Percentiles rank a stretch among this genome's conserved stretches.
Evolutionary conservation across 75 land plant species (phyloP).

Genomic region (Selaginella moellendorffii): DNA sequence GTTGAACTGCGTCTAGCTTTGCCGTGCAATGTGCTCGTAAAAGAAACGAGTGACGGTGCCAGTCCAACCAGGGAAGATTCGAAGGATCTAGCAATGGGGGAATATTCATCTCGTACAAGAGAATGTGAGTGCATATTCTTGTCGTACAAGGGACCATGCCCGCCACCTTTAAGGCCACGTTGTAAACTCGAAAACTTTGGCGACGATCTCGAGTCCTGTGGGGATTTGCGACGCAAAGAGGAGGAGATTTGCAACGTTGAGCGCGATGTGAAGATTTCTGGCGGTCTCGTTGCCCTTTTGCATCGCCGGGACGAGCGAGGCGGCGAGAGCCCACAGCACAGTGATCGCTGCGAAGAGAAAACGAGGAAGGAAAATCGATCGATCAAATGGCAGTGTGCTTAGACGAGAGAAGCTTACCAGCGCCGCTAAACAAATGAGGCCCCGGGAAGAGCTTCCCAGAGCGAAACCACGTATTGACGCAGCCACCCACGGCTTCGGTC

Average conservation of each 20-base stretch:
- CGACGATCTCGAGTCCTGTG: constrained; percentile 79
- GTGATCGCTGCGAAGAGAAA: constrained; percentile 55
- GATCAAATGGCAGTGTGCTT: too few species aligned
- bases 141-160: too few species aligned
- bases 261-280: constrained; percentile 75
- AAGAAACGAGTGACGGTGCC: too few species aligned
- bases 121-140: too few species aligned
- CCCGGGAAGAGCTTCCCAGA: constrained; percentile 98
- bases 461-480: constrained; percentile 74
- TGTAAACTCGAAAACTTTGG: constrained; percentile 81
- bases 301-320: constrained; percentile 91
- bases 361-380: too few species aligned
- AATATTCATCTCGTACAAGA: too few species aligned
- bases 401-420: constrained; percentile 38
- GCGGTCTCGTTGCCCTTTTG: constrained; percentile 95
- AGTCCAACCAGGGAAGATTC: too few species aligned
- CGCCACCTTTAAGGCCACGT: constrained; percentile 98
- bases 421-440: constrained; percentile 92
- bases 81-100: too few species aligned
- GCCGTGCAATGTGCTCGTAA: too few species aligned
- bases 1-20: too few species aligned
- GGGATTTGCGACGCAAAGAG: constrained; percentile 94
- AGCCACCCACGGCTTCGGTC: constrained; percentile 56
- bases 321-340: constrained; percentile 88
- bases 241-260: constrained; percentile 61